Base-by-base conservation (phyloP, 768 basidiomycete genomes). In the Kwoniella heveanensis region DNA sequence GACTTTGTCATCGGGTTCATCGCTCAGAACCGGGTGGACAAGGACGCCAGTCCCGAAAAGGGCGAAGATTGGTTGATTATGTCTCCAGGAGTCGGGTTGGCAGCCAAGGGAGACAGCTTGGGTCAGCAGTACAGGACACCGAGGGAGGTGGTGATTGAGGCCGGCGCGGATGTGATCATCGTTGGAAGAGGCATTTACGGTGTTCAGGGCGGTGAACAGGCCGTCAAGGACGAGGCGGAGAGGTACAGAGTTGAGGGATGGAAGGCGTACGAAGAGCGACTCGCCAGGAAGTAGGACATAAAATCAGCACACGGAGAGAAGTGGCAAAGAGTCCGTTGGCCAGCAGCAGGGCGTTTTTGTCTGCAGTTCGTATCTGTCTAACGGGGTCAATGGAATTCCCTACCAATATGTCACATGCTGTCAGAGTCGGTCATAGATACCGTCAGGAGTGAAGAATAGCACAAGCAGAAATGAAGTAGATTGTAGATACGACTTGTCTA, bases 111-210 rank as follows among this genome's bases (percentile, higher is more conserved):
- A 8, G 96, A 97, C 78, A 81, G 82, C 10, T 88, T 93, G 88
- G 96, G 94, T 19, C 95, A 98, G 80, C 92, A 96, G 79, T 98
- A 98, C 79, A 84, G 91, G 60, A 92, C 93, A 2, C 96, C 96
- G 1, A 81, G 85, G 30, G 84, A 94, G 77, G 94, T 94, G 25
- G 82, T 99, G 27, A 76, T 85, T 19, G 86, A 89, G 49, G 85
- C 85, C 49, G 94, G 92, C 27, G 91, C 91, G 78, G 96, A 99
- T 81, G 85, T 98, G 22, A 98, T 98, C 76, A 98, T 99, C 63
- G 96, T 99, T 50, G 96, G 96, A 27, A 83, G 96, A 64, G 96
- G 96, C 0, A 88, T 99, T 39, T 94, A 96, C 79, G 92, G 90
- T 21, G 83, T 84, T 49, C 81, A 81, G 30, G 80, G 81, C 24